Conservation (phyloP, 495 filamentous ascomycete genomes). For the Apodospora peruviana region DNA sequence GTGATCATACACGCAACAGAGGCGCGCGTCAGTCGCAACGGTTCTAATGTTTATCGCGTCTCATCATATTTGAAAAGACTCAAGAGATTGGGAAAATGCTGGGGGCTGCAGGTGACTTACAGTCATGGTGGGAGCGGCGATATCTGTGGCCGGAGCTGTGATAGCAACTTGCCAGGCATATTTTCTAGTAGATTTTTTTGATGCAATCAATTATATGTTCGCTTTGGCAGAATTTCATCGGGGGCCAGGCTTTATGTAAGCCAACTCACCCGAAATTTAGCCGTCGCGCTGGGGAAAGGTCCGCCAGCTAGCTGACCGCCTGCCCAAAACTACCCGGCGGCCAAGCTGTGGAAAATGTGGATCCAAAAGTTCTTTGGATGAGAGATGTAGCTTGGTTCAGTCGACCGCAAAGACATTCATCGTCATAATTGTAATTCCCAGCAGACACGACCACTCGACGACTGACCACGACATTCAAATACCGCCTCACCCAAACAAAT, state of each 20-base stretch:
- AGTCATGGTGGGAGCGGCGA: slow-evolving; percentile 10
- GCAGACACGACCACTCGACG: not conserved
- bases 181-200: not conserved
- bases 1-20: slow-evolving; percentile 53
- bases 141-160: not conserved
- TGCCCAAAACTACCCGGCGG: not conserved
- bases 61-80: slow-evolving; percentile 28
- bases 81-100: not conserved
- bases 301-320: not conserved
- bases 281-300: not conserved
- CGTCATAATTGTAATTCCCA: not conserved
- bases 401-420: no score
- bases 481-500: no score
- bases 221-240: not conserved
- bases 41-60: slow-evolving; percentile 60
- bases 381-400: no score
- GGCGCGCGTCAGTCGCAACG: slow-evolving; percentile 93
- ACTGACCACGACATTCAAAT: not conserved
- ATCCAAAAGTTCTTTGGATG: slow-evolving; percentile 2
- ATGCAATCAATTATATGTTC: not conserved
- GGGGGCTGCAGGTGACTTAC: slow-evolving; percentile 14
- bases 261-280: not conserved
- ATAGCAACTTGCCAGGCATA: no score
- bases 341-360: not conserved
- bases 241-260: no score